phyloP scores from a whole-genome alignment of 2,329 filamentous ascomycete genomes.

The Alternaria hordeiaustralica region DNA sequence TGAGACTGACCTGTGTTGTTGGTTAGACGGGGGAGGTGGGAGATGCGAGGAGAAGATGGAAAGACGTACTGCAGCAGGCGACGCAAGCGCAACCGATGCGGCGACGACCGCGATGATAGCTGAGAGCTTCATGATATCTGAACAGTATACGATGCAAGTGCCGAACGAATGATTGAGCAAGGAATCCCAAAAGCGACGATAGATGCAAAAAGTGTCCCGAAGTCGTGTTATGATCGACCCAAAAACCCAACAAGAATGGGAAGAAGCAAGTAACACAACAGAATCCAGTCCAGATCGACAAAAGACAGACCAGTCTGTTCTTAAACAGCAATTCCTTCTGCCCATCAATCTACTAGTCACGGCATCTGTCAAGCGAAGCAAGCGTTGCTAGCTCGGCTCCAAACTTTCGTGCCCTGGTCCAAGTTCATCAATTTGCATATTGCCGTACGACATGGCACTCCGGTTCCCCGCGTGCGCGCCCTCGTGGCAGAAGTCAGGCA shows the following conservation, averaged over 20 bases:
- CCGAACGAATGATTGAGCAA: neutral
- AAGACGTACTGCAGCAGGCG: slow-evolving; percentile 32
- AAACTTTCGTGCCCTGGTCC: neutral
- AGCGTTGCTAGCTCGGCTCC: neutral
- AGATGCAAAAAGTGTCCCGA: no score
- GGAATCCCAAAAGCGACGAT: neutral
- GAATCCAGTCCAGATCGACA: neutral
- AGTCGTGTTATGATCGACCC: no score
- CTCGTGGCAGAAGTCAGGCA: slow-evolving; percentile 21
- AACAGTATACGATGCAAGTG: no score
- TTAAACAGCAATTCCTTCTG: slow-evolving; percentile 19
- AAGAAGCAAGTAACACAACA: neutral
- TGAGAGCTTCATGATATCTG: slow-evolving; percentile 33
- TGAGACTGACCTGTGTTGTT: slow-evolving; percentile 26
- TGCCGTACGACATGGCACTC: slow-evolving; percentile 18
- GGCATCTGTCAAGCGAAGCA: no score
- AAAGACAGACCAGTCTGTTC: neutral
- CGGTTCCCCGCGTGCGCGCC: slow-evolving; percentile 21
- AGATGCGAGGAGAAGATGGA: neutral
- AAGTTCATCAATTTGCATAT: slow-evolving; percentile 16
- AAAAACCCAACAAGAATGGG: no score
- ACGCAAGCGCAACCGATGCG: slow-evolving; percentile 29
- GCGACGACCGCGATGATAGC: slow-evolving; percentile 24
- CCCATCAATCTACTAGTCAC: slow-evolving; percentile 21
- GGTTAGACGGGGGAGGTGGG: neutral